Evolutionary conservation across 169 alveolate genomes (phyloP).

Genomic region (Cryptosporidium tyzzeri): DNA sequence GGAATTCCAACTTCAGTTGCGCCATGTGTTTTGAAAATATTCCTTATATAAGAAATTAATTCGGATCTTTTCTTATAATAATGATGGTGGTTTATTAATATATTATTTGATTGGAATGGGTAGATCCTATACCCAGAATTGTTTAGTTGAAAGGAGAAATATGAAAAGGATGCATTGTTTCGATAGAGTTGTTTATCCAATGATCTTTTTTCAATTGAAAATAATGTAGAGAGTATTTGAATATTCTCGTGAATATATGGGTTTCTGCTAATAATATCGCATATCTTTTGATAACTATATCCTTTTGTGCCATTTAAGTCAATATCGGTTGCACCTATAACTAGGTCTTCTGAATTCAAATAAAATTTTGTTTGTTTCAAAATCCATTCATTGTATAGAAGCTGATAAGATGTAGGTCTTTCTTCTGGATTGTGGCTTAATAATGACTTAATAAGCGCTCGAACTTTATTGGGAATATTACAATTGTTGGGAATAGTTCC

Average conservation of each 20-base stretch:
- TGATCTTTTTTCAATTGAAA: conserved; percentile 62
- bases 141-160: conserved; percentile 27
- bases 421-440: conserved; percentile 48
- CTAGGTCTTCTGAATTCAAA: conserved; percentile 12
- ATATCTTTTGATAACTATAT: conserved; percentile 43
- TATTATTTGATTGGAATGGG: conserved; percentile 4
- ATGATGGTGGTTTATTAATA: conserved; percentile 25
- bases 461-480: conserved; percentile 47
- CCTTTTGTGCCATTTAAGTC: not conserved
- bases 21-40: conserved; percentile 36
- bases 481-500: conserved; percentile 29
- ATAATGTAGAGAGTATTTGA: conserved; percentile 39
- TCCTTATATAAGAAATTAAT: conserved; percentile 23
- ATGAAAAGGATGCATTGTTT: conserved; percentile 18
- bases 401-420: conserved; percentile 72
- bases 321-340: not conserved
- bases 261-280: conserved; percentile 49
- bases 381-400: conserved; percentile 72
- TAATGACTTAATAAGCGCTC: conserved; percentile 29
- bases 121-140: not conserved
- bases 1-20: conserved; percentile 72
- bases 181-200: conserved; percentile 9
- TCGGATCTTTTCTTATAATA: conserved; percentile 44
- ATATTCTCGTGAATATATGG: conserved; percentile 45
- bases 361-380: conserved; percentile 39